A percentile compares a stretch with the other conserved stretches of the same genome.
These are phyloP conservation scores for Rhododendron vialii DNA, from an alignment of 148 eudicot species.

Conservation along the genomic window DNA sequence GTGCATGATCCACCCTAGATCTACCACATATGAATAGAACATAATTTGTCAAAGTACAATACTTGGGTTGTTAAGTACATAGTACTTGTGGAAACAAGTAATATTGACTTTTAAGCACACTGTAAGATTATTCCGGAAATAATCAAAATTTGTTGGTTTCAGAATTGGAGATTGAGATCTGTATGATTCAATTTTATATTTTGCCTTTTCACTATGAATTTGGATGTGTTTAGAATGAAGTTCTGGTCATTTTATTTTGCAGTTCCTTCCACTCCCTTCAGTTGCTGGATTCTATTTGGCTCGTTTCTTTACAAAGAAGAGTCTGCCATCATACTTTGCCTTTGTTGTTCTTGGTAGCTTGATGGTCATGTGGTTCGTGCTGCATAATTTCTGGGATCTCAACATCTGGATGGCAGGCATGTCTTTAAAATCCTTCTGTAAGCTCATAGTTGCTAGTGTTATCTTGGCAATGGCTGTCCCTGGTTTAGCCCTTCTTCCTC, in stretches of 20 bases:
- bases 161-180: neutral
- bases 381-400: slow-evolving; percentile 96
- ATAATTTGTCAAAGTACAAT: neutral
- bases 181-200: neutral
- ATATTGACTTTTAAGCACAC: neutral
- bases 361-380: slow-evolving; percentile 87
- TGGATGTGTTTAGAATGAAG: slow-evolving; percentile 11
- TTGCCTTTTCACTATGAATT: neutral
- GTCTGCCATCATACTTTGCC: slow-evolving; percentile 78
- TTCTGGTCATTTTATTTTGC: slow-evolving; percentile 33
- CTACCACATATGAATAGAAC: neutral
- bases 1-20: neutral
- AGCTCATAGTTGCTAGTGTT: slow-evolving; percentile 72
- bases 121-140: neutral
- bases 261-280: slow-evolving; percentile 90
- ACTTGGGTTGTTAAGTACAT: neutral
- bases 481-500: slow-evolving; percentile 86
- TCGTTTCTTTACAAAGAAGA: slow-evolving; percentile 85
- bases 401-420: slow-evolving; percentile 98
- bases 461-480: slow-evolving; percentile 84
- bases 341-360: slow-evolving; percentile 90
- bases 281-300: slow-evolving; percentile 87
- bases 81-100: neutral
- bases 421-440: slow-evolving; percentile 90
- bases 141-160: neutral